A percentile compares a stretch with the other conserved stretches of the same genome.
Evolutionary conservation across 2,329 filamentous ascomycete species (phyloP).

Genomic region (Ophiostoma triangulosporum): DNA sequence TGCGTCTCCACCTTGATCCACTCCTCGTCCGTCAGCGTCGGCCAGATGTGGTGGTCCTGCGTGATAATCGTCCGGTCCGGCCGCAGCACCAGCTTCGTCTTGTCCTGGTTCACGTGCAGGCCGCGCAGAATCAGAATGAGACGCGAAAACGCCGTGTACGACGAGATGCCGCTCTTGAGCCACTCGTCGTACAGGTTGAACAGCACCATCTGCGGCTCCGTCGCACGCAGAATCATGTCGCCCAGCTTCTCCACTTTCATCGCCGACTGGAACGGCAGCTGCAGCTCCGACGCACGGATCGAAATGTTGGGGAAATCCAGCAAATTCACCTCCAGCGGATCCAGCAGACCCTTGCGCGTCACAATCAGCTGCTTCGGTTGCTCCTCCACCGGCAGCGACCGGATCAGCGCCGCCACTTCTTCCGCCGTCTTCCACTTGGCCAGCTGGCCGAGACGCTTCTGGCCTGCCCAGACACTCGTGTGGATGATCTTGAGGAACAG

Average conservation of each 20-base stretch:
- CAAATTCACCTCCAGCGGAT: slow-evolving; percentile 92
- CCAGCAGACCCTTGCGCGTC: slow-evolving; percentile 88
- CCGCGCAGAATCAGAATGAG: slow-evolving; percentile 86
- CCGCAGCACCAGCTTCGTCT: slow-evolving; percentile 88
- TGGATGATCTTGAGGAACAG: slow-evolving; percentile 99
- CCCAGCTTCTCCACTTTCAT: slow-evolving; percentile 99
- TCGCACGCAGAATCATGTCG: slow-evolving; percentile 96
- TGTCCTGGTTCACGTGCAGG: slow-evolving; percentile 94
- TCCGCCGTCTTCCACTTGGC: slow-evolving; percentile 99
- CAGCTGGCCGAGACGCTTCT: slow-evolving; percentile 95
- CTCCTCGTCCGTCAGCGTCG: slow-evolving; percentile 81
- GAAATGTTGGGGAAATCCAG: slow-evolving; percentile 99
- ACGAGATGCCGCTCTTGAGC: slow-evolving; percentile 86
- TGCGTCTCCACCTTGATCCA: slow-evolving; percentile 99
- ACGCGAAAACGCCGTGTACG: slow-evolving; percentile 95
- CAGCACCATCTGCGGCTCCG: slow-evolving; percentile 98
- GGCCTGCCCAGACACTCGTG: slow-evolving; percentile 96
- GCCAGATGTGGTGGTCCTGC: slow-evolving; percentile 98
- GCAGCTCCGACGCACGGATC: slow-evolving; percentile 90
- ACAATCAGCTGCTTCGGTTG: slow-evolving; percentile 98
- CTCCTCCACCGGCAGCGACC: slow-evolving; percentile 91
- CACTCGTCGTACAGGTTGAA: slow-evolving; percentile 99
- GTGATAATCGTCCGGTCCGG: slow-evolving; percentile 98
- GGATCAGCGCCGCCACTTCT: slow-evolving; percentile 95
- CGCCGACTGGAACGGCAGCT: slow-evolving; percentile 95